phyloP scores from a whole-genome alignment of 805 yeast genomes.

The Saccharomycopsis sp. region DNA sequence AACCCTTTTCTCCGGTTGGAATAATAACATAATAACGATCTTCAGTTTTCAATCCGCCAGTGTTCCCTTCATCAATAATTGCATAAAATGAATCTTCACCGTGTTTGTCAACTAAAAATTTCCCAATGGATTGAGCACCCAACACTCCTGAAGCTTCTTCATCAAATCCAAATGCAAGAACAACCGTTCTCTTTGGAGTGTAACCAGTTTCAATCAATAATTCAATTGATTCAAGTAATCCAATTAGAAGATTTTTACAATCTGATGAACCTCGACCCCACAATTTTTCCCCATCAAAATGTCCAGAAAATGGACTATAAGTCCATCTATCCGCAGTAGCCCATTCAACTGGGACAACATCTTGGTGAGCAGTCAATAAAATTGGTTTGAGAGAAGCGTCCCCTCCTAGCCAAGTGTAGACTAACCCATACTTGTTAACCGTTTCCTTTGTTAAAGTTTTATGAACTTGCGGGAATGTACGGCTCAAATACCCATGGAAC shows the following conservation, averaged over 20 bases:
- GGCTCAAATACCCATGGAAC: slow-evolving; percentile 47
- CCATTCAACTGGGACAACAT: slow-evolving; percentile 69
- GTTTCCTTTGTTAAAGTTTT: slow-evolving; percentile 41
- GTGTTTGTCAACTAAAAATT: slow-evolving; percentile 42
- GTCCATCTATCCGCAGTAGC: slow-evolving; percentile 54
- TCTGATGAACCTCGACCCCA: slow-evolving; percentile 80
- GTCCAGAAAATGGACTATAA: slow-evolving; percentile 59
- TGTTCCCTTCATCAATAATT: slow-evolving; percentile 66
- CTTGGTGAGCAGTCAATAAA: slow-evolving; percentile 70
- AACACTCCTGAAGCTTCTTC: slow-evolving; percentile 63
- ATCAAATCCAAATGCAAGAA: slow-evolving; percentile 69
- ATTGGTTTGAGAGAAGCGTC: slow-evolving; percentile 48
- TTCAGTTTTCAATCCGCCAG: slow-evolving; percentile 32
- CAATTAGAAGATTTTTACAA: slow-evolving; percentile 63
- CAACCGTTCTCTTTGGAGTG: slow-evolving; percentile 53
- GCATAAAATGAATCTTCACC: slow-evolving; percentile 57
- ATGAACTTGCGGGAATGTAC: slow-evolving; percentile 49
- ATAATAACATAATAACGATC: slow-evolving; percentile 48
- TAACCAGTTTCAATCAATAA: slow-evolving; percentile 42
- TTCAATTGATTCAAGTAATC: slow-evolving; percentile 62
- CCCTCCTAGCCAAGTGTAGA: slow-evolving; percentile 58
- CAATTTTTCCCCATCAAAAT: slow-evolving; percentile 55
- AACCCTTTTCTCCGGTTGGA: slow-evolving; percentile 58
- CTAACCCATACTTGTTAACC: slow-evolving; percentile 57
- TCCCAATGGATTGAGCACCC: slow-evolving; percentile 53